Evolutionary conservation across 169 alveolate species (phyloP).

Genomic region (Fabrea salina): DNA sequence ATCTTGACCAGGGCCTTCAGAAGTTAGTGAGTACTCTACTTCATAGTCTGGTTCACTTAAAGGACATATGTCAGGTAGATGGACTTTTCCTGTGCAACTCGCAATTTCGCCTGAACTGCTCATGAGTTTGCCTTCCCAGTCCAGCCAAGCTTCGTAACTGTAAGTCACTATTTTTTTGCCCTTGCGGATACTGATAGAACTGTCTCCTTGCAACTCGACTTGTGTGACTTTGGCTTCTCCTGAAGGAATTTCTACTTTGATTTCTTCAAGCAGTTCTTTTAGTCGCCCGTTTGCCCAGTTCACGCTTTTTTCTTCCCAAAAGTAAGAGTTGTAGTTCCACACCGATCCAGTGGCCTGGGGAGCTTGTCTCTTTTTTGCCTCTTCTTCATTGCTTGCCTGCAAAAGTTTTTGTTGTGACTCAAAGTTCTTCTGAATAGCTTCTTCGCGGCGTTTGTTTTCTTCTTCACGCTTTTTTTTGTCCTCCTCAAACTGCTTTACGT

Average conservation of each 20-base stretch:
- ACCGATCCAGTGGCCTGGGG: constrained; percentile 37
- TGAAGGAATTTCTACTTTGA: neutral
- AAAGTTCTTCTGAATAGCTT: constrained; percentile 39
- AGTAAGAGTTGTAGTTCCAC: constrained; percentile 51
- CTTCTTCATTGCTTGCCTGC: constrained; percentile 30
- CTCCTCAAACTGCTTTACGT: constrained; percentile 33
- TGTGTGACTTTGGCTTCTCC: constrained; percentile 31
- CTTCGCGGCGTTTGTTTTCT: constrained; percentile 38
- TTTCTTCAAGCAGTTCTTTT: constrained; percentile 24
- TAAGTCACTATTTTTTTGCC: constrained; percentile 47
- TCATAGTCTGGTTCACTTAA: constrained; percentile 38
- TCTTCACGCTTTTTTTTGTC: constrained; percentile 36
- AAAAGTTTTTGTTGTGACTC: constrained; percentile 28
- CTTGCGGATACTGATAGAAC: constrained; percentile 42
- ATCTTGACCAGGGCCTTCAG: too few species aligned
- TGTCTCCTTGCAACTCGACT: constrained; percentile 40
- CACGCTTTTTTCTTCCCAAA: constrained; percentile 54
- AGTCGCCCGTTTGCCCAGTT: constrained; percentile 47
- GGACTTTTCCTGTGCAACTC: constrained; percentile 32
- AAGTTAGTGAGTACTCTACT: too few species aligned
- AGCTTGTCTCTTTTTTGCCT: constrained; percentile 21
- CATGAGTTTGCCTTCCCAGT: constrained; percentile 4
- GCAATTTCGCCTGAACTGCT: constrained; percentile 35
- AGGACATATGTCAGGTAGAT: constrained; percentile 41
- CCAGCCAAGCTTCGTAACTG: constrained; percentile 22